Percentiles rank a stretch among this genome's conserved stretches.
Evolutionary conservation across 2,329 filamentous ascomycete species (phyloP).

Genomic region (Peltaster fructicola): DNA sequence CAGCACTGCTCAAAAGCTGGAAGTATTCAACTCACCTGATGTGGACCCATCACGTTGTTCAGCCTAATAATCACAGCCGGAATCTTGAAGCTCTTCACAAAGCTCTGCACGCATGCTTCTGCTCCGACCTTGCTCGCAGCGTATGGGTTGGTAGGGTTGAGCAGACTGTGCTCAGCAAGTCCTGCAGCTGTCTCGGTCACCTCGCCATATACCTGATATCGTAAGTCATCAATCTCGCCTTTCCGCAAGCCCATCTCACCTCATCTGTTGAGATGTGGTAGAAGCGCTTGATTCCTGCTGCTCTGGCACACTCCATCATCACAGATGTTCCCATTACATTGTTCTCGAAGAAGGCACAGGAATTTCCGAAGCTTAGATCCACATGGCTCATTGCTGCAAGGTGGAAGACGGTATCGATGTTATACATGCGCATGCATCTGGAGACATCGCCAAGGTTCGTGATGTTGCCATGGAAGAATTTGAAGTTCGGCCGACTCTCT

Average conservation of each 20-base stretch:
- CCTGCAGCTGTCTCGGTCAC: slow-evolving; percentile 55
- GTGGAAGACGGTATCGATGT: slow-evolving; percentile 66
- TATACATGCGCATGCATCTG: slow-evolving; percentile 50
- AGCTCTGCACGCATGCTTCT: slow-evolving; percentile 48
- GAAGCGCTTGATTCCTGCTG: slow-evolving; percentile 51
- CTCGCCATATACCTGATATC: slow-evolving; percentile 60
- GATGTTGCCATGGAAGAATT: slow-evolving; percentile 64
- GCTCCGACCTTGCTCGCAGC: slow-evolving; percentile 22
- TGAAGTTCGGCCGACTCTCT: slow-evolving; percentile 52
- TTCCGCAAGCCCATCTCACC: slow-evolving; percentile 4
- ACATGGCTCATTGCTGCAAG: slow-evolving; percentile 79
- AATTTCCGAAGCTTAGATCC: slow-evolving; percentile 67
- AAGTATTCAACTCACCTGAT: slow-evolving; percentile 43
- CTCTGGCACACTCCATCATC: slow-evolving; percentile 58
- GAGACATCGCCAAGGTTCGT: slow-evolving; percentile 53
- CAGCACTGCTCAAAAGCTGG: slow-evolving; percentile 4
- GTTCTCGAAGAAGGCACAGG: slow-evolving; percentile 62
- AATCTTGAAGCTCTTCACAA: slow-evolving; percentile 65
- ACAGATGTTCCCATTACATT: slow-evolving; percentile 78
- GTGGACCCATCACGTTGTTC: slow-evolving; percentile 75
- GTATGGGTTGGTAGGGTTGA: slow-evolving; percentile 60
- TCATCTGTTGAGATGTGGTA: slow-evolving; percentile 69
- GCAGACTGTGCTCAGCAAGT: slow-evolving; percentile 52
- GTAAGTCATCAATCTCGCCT: slow-evolving; percentile 3
- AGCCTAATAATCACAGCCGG: slow-evolving; percentile 64